Percentiles rank a stretch among this genome's conserved stretches.
Evolutionary conservation across 2,329 filamentous ascomycete species (phyloP).

Genomic region (Fusarium sp.): DNA sequence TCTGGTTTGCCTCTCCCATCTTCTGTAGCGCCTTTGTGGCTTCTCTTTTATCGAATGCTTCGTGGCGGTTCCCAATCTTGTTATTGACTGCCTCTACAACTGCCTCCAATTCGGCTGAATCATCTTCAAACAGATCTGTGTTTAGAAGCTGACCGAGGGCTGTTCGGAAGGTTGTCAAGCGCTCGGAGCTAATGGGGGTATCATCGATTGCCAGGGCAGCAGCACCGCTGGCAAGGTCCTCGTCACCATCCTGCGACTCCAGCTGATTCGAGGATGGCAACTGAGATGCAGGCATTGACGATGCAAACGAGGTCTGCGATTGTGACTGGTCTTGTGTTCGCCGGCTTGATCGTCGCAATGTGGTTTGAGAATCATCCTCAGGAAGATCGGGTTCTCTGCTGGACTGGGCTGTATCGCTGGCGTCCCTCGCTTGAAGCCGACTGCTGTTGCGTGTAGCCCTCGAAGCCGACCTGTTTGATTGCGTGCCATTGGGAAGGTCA

Average conservation of each 20-base stretch:
- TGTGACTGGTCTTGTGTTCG: constrained; percentile 56
- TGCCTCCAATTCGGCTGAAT: constrained; percentile 80
- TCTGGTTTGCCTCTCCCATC: constrained; percentile 86
- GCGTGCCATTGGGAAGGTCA: constrained; percentile 63
- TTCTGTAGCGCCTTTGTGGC: constrained; percentile 80
- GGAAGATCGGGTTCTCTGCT: constrained; percentile 58
- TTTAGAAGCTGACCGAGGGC: constrained; percentile 86
- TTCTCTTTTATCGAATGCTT: constrained; percentile 77
- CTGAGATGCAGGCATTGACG: constrained; percentile 82
- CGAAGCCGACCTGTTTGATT: constrained; percentile 39
- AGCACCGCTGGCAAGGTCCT: constrained; percentile 56
- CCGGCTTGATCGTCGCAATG: constrained; percentile 58
- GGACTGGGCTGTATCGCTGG: constrained; percentile 43
- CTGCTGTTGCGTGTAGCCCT: constrained; percentile 49
- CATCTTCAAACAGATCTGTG: constrained; percentile 86
- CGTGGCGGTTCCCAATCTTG: constrained; percentile 67
- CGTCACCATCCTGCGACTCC: constrained; percentile 58
- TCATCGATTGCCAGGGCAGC: constrained; percentile 59
- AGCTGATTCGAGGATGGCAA: constrained; percentile 62
- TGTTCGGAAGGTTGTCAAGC: constrained; percentile 81
- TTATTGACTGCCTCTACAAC: constrained; percentile 85
- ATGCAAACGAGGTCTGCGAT: constrained; percentile 76
- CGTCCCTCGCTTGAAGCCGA: constrained; percentile 41
- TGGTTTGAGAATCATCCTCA: constrained; percentile 50
- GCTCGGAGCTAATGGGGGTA: constrained; percentile 67